A percentile compares a stretch with the other conserved stretches of the same genome.
phyloP scores from a whole-genome alignment of 1,284 basidiomycete species.

The Abortiporus biennis region DNA sequence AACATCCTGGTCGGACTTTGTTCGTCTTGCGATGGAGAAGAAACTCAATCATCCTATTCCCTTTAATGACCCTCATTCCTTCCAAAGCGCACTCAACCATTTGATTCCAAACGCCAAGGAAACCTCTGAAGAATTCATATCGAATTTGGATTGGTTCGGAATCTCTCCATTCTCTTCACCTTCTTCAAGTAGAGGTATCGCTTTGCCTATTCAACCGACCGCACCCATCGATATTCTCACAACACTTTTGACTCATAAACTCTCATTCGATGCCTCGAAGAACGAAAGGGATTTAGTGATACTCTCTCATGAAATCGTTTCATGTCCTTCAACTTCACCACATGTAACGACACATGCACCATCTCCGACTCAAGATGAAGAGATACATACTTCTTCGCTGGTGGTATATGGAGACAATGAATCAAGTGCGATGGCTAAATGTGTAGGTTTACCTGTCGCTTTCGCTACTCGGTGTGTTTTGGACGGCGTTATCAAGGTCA shows the following conservation, averaged over 20 bases:
- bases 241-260: slow-evolving; percentile 65
- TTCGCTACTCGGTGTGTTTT: slow-evolving; percentile 71
- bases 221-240: slow-evolving; percentile 81
- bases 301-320: slow-evolving; percentile 79
- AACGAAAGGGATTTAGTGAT: slow-evolving; percentile 86
- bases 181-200: slow-evolving; percentile 11
- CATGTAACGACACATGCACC: slow-evolving; percentile 3
- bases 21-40: slow-evolving; percentile 30
- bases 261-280: slow-evolving; percentile 67
- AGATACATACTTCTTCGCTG: slow-evolving; percentile 71
- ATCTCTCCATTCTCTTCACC: slow-evolving; percentile 28
- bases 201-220: slow-evolving; percentile 35
- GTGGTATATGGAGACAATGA: slow-evolving; percentile 63
- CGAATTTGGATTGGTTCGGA: slow-evolving; percentile 56
- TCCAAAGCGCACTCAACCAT: slow-evolving; percentile 33
- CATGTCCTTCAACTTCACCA: slow-evolving; percentile 29
- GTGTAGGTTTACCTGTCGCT: slow-evolving; percentile 83
- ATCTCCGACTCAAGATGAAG: slow-evolving; percentile 17
- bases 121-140: slow-evolving; percentile 26
- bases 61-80: slow-evolving; percentile 26
- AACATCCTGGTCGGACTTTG: slow-evolving; percentile 39
- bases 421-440: slow-evolving; percentile 83
- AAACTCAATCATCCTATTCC: too few species aligned
- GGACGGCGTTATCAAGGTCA: slow-evolving; percentile 54
- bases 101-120: slow-evolving; percentile 23